These are phyloP conservation scores for Parastagonospora avenae DNA, from an alignment of 2,329 filamentous ascomycete genomes.

Conservation along the genomic window DNA sequence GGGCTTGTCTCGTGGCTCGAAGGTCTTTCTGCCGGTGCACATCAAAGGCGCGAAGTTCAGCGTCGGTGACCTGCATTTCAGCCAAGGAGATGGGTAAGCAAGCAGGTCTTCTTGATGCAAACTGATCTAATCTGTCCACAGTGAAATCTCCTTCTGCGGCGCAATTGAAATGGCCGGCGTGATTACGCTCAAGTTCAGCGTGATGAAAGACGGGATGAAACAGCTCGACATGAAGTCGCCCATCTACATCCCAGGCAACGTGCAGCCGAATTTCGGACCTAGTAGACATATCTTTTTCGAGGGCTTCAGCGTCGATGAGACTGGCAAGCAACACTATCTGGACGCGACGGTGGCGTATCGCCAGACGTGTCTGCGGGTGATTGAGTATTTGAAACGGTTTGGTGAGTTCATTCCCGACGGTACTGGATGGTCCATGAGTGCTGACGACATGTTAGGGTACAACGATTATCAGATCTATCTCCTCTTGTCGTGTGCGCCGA, in stretches of 20 bases:
- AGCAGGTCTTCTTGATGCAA: constrained; percentile 42
- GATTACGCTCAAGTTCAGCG: constrained; percentile 87
- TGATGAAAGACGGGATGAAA: constrained; percentile 80
- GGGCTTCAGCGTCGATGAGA: constrained; percentile 86
- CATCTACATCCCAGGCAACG: constrained; percentile 84
- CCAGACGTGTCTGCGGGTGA: constrained; percentile 76
- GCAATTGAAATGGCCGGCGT: constrained; percentile 94
- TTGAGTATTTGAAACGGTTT: constrained; percentile 79
- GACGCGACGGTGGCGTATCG: constrained; percentile 86
- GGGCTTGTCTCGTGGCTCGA: constrained; percentile 77
- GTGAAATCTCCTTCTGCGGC: constrained; percentile 74
- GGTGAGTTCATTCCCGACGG: constrained; percentile 50
- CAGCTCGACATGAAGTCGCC: constrained; percentile 79
- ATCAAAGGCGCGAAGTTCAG: constrained; percentile 86
- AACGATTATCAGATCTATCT: constrained; percentile 82
- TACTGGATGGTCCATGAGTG: neutral
- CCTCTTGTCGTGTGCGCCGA: constrained; percentile 80
- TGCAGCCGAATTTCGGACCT: constrained; percentile 86
- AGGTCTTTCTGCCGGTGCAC: constrained; percentile 87
- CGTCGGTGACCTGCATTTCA: constrained; percentile 87
- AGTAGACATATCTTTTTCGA: constrained; percentile 84
- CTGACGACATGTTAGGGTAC: constrained; percentile 50
- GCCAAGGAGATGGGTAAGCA: constrained; percentile 64
- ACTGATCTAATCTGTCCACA: neutral
- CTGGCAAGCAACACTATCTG: constrained; percentile 87